phyloP scores from a whole-genome alignment of 2,329 filamentous ascomycete species.

The Rutstroemia sp. region DNA sequence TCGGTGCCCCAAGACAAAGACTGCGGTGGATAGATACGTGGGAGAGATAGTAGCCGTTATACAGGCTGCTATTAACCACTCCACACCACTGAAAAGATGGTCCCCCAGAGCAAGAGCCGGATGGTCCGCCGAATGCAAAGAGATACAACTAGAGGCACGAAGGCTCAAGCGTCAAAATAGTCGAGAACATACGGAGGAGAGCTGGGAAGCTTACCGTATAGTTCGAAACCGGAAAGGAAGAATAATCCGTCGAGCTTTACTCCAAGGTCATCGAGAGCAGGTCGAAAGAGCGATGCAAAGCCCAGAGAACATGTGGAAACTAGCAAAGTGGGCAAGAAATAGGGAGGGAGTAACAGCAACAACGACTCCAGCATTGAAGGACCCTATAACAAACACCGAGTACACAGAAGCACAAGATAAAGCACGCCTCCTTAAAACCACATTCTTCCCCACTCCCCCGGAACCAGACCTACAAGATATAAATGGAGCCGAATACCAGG shows the following conservation, averaged over 20 bases:
- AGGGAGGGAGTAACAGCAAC: not conserved
- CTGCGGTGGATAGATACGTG: too few relatives aligned
- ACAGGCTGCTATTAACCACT: constrained; percentile 3
- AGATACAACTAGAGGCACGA: not conserved
- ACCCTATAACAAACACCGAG: too few relatives aligned
- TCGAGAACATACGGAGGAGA: constrained; percentile 2
- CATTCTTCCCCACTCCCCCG: not conserved
- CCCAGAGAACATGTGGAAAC: constrained; percentile 8
- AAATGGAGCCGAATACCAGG: constrained; percentile 5
- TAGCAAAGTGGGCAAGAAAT: constrained; percentile 8
- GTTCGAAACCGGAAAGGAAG: constrained; percentile 11
- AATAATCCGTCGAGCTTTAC: too few relatives aligned
- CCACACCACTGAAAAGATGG: constrained; percentile 3
- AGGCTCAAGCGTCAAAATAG: constrained; percentile 1
- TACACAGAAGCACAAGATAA: too few relatives aligned
- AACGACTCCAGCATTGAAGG: too few relatives aligned
- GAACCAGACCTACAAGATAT: constrained; percentile 15
- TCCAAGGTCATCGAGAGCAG: constrained; percentile 5
- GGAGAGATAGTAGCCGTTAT: too few relatives aligned
- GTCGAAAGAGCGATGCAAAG: constrained; percentile 10
- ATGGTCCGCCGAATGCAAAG: constrained; percentile 6
- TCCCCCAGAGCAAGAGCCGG: constrained; percentile 7
- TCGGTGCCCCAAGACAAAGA: too few relatives aligned
- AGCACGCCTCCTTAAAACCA: too few relatives aligned
- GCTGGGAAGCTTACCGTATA: constrained; percentile 10